A percentile compares a stretch with the other conserved stretches of the same genome.
Conservation (phyloP, 768 basidiomycete genomes). For the Collybia sordida region DNA sequence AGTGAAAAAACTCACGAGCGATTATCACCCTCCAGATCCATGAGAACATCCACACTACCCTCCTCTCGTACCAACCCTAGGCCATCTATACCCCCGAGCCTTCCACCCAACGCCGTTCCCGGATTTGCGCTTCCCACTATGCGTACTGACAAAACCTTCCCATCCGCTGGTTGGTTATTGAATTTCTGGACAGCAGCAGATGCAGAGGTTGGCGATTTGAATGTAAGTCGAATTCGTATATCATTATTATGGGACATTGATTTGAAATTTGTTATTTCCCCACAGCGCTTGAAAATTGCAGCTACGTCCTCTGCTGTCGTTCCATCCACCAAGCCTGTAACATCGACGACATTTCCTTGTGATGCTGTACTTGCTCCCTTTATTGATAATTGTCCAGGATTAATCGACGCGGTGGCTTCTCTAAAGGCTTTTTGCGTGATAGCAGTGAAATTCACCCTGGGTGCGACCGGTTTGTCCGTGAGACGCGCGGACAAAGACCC, state of each 20-base stretch:
- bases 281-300: slow-evolving; percentile 84
- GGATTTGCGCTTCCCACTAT: slow-evolving; percentile 57
- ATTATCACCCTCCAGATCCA: slow-evolving; percentile 44
- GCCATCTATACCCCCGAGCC: slow-evolving; percentile 55
- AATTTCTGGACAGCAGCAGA: slow-evolving; percentile 71
- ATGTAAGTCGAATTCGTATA: slow-evolving; percentile 69
- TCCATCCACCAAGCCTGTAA: slow-evolving; percentile 69
- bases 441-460: slow-evolving; percentile 49
- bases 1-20: slow-evolving; percentile 53
- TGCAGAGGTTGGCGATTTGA: slow-evolving; percentile 64
- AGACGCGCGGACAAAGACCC: slow-evolving; percentile 65
- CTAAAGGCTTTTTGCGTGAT: slow-evolving; percentile 63
- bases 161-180: slow-evolving; percentile 81
- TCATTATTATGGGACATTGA: slow-evolving; percentile 34
- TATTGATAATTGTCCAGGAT: slow-evolving; percentile 47
- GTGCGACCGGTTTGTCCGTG: slow-evolving; percentile 38
- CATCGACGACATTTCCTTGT: slow-evolving; percentile 70
- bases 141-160: slow-evolving; percentile 65
- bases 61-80: slow-evolving; percentile 53
- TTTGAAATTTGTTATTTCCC: slow-evolving; percentile 53
- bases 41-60: slow-evolving; percentile 59
- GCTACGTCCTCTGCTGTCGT: slow-evolving; percentile 84
- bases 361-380: slow-evolving; percentile 59
- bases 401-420: slow-evolving; percentile 47
- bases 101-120: slow-evolving; percentile 51